Base-by-base conservation (phyloP, 352 stramenopile species). In the Globisporangium radiosum region DNA sequence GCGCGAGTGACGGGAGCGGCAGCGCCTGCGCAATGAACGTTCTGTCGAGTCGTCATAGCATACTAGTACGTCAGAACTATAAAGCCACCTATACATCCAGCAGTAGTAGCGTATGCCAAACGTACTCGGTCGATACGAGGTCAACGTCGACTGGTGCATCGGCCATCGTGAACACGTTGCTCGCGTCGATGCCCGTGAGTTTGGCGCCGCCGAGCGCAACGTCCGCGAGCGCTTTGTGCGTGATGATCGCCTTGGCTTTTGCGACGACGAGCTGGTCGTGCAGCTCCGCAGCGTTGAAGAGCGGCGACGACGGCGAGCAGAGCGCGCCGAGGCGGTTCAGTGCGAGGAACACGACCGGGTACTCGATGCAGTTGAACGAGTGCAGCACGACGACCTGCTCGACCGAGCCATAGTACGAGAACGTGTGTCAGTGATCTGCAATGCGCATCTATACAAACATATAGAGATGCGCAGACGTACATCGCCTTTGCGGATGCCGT, bases 361-460 rank as follows among this genome's bases (percentile, higher is more conserved):
- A 86, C 54, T 86, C 72, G 15, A 83, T 56, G 52, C 69, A 81
- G 63, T 86, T 86, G 62, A 76, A 64, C 57, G 68, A 76, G 57
- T 78, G 71, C 19, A 82, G 57, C 15, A 84, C 42, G 17, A 83
- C 66, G 5, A 76, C 66, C 69, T 81, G 42, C 61, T 33, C 59
- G 49, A 66, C 5, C 5, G 45, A 33, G 36, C 9, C 13, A 19
- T 3, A 38, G 15, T 36, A 54, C 33, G 13, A 17, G 10, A 14
- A 17, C 43, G 43, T 19, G 13, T n/a, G 43, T 48, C 14, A 48
- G 43, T 7, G 5, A 48, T 5, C 8, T n/a, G 43, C 14, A 17
- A 5, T 7, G n/a, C 62, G 25, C 25, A 33, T 33, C 25, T 33
- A 15, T 36, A 54, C 15, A 66, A 25, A 47, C 45, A 52, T 38